Base-by-base conservation (phyloP, 257 asterid genomes). In the Solanum corneliomulleri region DNA sequence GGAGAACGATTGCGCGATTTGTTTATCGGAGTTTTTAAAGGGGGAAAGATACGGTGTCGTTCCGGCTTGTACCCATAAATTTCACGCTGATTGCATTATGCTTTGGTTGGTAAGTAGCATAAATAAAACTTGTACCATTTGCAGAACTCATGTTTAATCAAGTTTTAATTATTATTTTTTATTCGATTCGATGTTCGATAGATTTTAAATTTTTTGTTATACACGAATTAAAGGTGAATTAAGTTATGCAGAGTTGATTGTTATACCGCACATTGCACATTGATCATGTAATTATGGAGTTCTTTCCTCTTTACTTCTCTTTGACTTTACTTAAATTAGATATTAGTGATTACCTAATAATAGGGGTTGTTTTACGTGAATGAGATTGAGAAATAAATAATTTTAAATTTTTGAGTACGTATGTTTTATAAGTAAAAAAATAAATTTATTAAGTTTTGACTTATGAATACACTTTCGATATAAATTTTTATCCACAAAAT, bases 391-490 rank as follows among this genome's bases (percentile, higher is more conserved):
- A 49, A 49, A 21, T 49, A 3, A 0, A 49, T 49, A 0, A 0
- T 49, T 15, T 49, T 49, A 9, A 49, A 49, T 3, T 16, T 49
- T 49, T 49, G 1, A 6, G 0, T 16, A 6, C 6, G 23, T 9
- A 0, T 49, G 60, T 49, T 49, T 49, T 49, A 15, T 5, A 3
- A 15, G 9, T 21, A 49, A 49, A 49, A 16, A 15, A 1, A 2
- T 18, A 14, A 47, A 47, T 47, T 14, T 47, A 14, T 2, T 6
- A 47, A 47, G 15, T 49, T 49, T 49, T 49, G 60, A 15, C 21
- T 0, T 0, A 5, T 5, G 7, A 35, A 5, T 35, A 15, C 3
- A 49, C 3, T 49, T 15, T 49, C 1, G 0, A 49, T 49, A 3
- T 15, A 49, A 49, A 15, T 13, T 47, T 47, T 13, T 47, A 1